Evolutionary conservation across 2,329 filamentous ascomycete genomes (phyloP), one percentile per base, ranked within the genome.

Genomic region (Dactylellina sp.): DNA sequence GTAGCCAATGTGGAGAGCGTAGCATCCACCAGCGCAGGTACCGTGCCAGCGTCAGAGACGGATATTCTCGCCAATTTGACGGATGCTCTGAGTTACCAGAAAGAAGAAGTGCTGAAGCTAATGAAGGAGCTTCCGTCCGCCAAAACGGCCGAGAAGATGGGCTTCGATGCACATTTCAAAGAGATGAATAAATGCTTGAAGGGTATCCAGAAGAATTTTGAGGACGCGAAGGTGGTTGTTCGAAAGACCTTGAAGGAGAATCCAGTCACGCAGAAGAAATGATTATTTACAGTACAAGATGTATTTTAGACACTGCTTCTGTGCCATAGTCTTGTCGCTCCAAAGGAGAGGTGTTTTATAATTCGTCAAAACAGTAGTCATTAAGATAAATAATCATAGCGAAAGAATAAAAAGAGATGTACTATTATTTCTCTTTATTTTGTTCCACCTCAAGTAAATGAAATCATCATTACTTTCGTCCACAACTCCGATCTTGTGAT

Each of bases 81-180:
- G 16, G 59, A 53, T 39, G 44, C 49, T 11, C 52, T 66, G 3
- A 56, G 42, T n/a, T 42, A 57, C n/a, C 50, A 59, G 28, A 53
- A 62, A 32, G 57, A 42, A 25, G 46, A 65, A 9, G n/a, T 68
- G n/a, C 12, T 60, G 32, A 53, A 60, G 24, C 14, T 68, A 11
- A 25, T 68, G 32, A 68, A 68, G 37, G 55, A 68, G 14, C 20
- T 60, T n/a, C 63, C 63, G 7, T 7, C 55, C 12, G 46, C 44
- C 1, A 22, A 39, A 12, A n/a, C 49, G 9, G 9, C 9, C 9
- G 55, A 59, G 24, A 59, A 56, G 46, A 50, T 53, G 61, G 61
- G 61, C 7, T 62, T 74, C 14, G 61, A 61, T 0, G 32, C 46
- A 3, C 53, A 66, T 18, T 16, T 74, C 14, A 65, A 66, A 20